Evolutionary conservation across 305 asterid species (phyloP), one percentile per base, ranked within the genome.

Genomic region (Ilex paraguariensis): DNA sequence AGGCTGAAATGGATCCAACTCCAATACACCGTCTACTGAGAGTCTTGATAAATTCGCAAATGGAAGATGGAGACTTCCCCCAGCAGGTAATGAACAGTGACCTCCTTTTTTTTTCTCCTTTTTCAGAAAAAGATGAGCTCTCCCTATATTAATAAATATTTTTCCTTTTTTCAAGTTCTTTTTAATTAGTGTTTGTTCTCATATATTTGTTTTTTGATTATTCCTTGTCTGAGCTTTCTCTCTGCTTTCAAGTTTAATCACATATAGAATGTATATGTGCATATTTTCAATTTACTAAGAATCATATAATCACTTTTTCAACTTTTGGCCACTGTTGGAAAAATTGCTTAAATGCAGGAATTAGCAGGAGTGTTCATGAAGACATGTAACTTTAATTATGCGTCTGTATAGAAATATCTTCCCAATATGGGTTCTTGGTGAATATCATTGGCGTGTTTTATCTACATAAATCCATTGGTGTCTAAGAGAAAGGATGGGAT

Each of bases 61-160:
- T 68, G 71, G 74, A 66, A 48, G 76, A 76, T 50, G 88, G 91
- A 7, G 82, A 84, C 66, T 82, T 73, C n/a, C 91, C 91, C 10
- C 86, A 84, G n/a, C 85, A 82, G 86, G 88, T 78, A 73, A 52
- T 45, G 13, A 46, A 46, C 52, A 7, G 2, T 46, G 52, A 36
- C 52, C n/a, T 11, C 13, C 7, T 13, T 46, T 46, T 7, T 46
- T 46, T 46, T 46, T 46, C 1, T 1, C 1, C 21, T 1, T 17
- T 17, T 17, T 17, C 21, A 17, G 21, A 17, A 17, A 17, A 17
- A 17, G 21, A 17, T 17, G 21, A 1, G 21, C 21, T 17, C 21
- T 10, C 51, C 51, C 13, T 10, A 46, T 46, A 46, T 9, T 46
- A 10, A 10, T 6, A 10, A 11, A 46, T 46, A 46, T 17, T 17